These are phyloP conservation scores for Fonsecaea monophora DNA, from an alignment of 2,329 filamentous ascomycete species.

Conservation along the genomic window DNA sequence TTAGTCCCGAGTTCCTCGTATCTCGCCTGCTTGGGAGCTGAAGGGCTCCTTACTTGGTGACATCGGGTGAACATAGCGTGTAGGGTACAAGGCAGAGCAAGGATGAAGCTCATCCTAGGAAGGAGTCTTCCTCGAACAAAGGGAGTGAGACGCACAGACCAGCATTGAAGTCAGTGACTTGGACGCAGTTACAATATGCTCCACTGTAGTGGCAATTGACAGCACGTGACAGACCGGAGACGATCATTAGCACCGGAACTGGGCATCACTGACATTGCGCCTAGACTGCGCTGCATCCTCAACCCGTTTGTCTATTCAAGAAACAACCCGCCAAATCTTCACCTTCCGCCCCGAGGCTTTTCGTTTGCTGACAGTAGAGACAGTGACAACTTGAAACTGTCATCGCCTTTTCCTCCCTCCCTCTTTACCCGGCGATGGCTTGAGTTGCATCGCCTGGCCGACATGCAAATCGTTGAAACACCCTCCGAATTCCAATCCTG, in stretches of 20 bases:
- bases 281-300: slow-evolving; percentile 4
- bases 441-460: slow-evolving; percentile 2
- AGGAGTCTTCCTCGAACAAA: too few relatives aligned
- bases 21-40: background rate
- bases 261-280: background rate
- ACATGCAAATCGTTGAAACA: slow-evolving; percentile 12
- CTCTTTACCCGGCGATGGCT: slow-evolving; percentile 12
- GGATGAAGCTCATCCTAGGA: background rate
- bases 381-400: background rate
- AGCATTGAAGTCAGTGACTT: background rate
- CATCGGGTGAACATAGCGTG: background rate
- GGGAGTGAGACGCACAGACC: background rate
- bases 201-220: background rate
- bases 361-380: background rate
- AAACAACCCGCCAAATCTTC: background rate
- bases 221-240: background rate
- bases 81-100: background rate
- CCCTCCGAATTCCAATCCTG: background rate
- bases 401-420: slow-evolving; percentile 1
- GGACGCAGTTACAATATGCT: background rate
- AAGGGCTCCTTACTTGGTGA: background rate
- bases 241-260: background rate
- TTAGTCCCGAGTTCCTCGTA: background rate
- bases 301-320: background rate
- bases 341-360: background rate